Base-by-base conservation (phyloP, 441 rosid species). In the Adansonia grandidieri region DNA sequence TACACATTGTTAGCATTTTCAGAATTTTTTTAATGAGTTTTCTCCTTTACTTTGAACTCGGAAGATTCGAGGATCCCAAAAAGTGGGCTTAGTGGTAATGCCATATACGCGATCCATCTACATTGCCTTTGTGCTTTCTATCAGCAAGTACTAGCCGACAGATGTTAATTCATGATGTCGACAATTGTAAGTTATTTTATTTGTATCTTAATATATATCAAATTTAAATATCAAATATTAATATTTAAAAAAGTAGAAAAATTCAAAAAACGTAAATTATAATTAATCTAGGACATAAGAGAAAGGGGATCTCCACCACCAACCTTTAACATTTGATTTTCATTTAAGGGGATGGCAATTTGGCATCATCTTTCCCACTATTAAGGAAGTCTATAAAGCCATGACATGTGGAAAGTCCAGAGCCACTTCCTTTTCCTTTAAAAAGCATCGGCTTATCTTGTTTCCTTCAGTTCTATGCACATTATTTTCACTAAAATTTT, bases 381-480 rank as follows among this genome's bases (percentile, higher is more conserved):
- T 40, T 10, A 74, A 58, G 45, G 84, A 61, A 71, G 48, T 66
- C 53, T 7, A 19, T 70, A 47, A 15, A 17, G 8, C 11, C 2
- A 61, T 32, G 74, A 48, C 83, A 75, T 42, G 15, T 79, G 88
- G 84, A 71, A 69, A 24, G 22, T 50, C 58, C 56, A 57, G 7
- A 11, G 44, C 32, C 32, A 28, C 32, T 28, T 28, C 32, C 85
- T 84, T 58, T n/a, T 72, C 82, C 84, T 73, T 65, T 81, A 78
- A 4, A 40, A 81, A 65, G 81, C 82, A 57, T 6, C 5, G 80
- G 74, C 61, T 73, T 67, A 22, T 51, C 72, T 69, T 78, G 76
- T 11, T 61, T 56, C 77, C 24, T 66, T 44, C 11, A 1, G 9
- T n/a, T 81, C 42, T 77, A 32, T 32, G 67, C 19, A 32, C 67